Evolutionary conservation across 177 flowering plant species (phyloP).

Genomic region (Vitis hybrid): DNA sequence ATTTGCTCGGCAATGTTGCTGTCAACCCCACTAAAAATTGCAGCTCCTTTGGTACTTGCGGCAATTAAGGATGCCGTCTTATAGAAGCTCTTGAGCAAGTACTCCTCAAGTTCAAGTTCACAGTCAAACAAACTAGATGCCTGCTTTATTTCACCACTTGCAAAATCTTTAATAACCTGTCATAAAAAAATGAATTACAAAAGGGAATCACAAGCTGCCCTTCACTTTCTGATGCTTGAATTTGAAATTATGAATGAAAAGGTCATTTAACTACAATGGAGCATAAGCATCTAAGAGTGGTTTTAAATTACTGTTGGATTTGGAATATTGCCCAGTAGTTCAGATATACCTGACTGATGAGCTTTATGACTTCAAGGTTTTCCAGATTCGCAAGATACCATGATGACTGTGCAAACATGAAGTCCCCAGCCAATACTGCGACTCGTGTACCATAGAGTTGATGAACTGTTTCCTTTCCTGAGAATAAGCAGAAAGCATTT

Average conservation of each 20-base stretch:
- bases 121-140: constrained; percentile 92
- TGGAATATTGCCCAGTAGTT: not conserved
- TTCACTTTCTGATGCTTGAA: not conserved
- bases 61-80: constrained; percentile 95
- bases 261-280: not conserved
- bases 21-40: constrained; percentile 79
- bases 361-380: constrained; percentile 93
- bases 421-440: constrained; percentile 94
- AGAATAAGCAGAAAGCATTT: constrained; percentile 1
- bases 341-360: constrained; percentile 79
- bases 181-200: not conserved
- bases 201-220: not conserved
- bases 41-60: constrained; percentile 90
- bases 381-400: constrained; percentile 99
- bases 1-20: constrained; percentile 46
- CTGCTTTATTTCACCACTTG: constrained; percentile 98
- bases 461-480: constrained; percentile 93
- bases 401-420: constrained; percentile 98
- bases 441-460: constrained; percentile 87
- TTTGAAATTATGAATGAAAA: not conserved
- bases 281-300: not conserved
- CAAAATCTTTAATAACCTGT: constrained; percentile 98
- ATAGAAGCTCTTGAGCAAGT: constrained; percentile 83
- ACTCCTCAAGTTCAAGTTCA: constrained; percentile 74
- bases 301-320: not conserved